A percentile compares a stretch with the other conserved stretches of the same genome.
phyloP scores from a whole-genome alignment of 495 filamentous ascomycete genomes.

The Aspergillus panamensis region DNA sequence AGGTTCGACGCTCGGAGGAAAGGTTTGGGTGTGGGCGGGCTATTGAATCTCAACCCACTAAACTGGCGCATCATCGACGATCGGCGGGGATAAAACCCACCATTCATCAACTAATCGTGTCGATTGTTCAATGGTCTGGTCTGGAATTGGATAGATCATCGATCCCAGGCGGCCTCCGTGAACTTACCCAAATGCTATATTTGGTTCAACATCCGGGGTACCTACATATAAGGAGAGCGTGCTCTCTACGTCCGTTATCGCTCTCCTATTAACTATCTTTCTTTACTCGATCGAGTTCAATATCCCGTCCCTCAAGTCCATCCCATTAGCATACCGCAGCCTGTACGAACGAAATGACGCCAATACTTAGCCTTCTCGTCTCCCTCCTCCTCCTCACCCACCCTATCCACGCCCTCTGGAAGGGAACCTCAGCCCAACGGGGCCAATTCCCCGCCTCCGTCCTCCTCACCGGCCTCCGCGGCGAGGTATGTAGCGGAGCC shows the following conservation, averaged over 20 bases:
- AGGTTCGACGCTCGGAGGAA: background rate
- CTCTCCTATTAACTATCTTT: background rate
- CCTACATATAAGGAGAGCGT: too few relatives aligned
- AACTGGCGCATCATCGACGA: background rate
- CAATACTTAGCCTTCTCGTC: background rate
- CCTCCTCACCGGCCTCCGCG: background rate
- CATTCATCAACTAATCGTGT: background rate
- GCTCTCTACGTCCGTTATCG: background rate
- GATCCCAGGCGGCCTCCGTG: background rate
- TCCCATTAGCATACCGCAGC: background rate
- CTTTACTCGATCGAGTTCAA: background rate
- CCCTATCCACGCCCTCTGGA: background rate
- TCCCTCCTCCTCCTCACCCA: background rate
- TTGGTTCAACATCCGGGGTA: background rate
- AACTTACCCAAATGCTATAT: background rate
- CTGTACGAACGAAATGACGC: background rate
- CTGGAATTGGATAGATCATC: background rate
- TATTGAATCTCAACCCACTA: background rate
- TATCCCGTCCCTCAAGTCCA: too few relatives aligned
- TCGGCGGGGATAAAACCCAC: background rate
- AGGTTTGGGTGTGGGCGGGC: background rate
- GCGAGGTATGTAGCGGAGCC: background rate
- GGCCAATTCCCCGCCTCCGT: background rate
- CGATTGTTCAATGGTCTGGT: background rate
- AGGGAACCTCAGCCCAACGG: background rate